These are phyloP conservation scores for Scheffersomyces quercinus DNA, from an alignment of 1,139 yeast genomes.

Conservation along the genomic window DNA sequence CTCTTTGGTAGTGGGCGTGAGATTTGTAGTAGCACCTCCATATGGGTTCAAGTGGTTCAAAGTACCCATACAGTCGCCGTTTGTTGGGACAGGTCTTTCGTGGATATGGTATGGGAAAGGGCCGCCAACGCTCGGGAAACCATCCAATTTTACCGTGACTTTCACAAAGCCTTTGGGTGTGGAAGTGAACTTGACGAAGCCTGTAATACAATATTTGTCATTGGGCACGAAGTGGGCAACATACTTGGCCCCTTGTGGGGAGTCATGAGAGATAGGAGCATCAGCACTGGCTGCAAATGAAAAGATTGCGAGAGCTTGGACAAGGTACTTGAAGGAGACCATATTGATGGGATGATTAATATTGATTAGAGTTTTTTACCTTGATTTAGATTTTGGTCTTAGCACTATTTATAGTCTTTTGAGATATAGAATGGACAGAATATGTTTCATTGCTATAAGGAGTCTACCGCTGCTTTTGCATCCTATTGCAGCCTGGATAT, in stretches of 20 bases:
- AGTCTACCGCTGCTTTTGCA: no score
- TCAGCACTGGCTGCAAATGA: constrained; percentile 16
- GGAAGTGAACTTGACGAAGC: constrained; percentile 32
- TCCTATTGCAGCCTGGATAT: no score
- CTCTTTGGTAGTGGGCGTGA: constrained; percentile 26
- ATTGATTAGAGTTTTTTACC: no score
- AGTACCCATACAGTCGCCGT: constrained; percentile 44
- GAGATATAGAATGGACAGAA: no score
- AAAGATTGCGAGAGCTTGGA: constrained; percentile 5
- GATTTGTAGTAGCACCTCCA: constrained; percentile 30
- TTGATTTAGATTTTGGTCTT: no score
- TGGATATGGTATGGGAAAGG: constrained; percentile 48
- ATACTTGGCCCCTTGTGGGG: constrained; percentile 23
- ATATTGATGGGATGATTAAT: background rate
- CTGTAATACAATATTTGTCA: constrained; percentile 19
- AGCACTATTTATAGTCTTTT: no score
- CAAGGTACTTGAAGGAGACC: constrained; percentile 6
- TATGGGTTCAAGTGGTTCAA: constrained; percentile 41
- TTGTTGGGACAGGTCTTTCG: constrained; percentile 35
- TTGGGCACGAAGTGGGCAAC: constrained; percentile 23
- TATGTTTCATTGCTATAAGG: no score
- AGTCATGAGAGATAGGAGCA: constrained; percentile 28
- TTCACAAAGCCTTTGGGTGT: constrained; percentile 33
- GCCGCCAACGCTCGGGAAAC: constrained; percentile 39
- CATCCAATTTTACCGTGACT: constrained; percentile 31